phyloP scores from a whole-genome alignment of 805 yeast genomes.

The Zygotorulaspora danielsina region DNA sequence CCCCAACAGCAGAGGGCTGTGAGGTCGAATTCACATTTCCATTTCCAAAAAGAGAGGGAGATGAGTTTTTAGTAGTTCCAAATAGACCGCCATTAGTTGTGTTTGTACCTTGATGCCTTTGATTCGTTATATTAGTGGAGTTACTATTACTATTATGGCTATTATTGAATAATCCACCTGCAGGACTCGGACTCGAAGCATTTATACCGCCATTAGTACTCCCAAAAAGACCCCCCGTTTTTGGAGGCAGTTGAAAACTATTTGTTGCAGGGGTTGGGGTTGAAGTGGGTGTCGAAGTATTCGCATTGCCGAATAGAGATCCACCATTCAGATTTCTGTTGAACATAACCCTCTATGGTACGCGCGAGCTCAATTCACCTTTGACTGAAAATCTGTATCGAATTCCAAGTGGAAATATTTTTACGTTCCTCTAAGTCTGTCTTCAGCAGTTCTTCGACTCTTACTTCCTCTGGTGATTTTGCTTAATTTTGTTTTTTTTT shows the following conservation, averaged over 20 bases:
- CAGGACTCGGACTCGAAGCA: conserved; percentile 30
- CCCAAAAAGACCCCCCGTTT: conserved; percentile 26
- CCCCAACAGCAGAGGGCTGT: conserved; percentile 13
- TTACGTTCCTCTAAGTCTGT: too few relatives aligned
- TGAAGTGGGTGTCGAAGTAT: conserved; percentile 34
- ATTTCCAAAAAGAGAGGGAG: conserved; percentile 27
- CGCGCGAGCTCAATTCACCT: too few relatives aligned
- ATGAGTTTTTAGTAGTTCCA: conserved; percentile 9
- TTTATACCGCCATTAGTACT: conserved; percentile 19
- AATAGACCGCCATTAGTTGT: conserved; percentile 9
- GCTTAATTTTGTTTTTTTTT: too few relatives aligned
- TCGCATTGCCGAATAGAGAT: conserved; percentile 28
- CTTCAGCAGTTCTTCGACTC: too few relatives aligned
- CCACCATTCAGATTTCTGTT: conserved; percentile 23
- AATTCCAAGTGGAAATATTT: too few relatives aligned
- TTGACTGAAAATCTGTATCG: too few relatives aligned
- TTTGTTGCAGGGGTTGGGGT: conserved; percentile 30
- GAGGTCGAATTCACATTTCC: conserved; percentile 10
- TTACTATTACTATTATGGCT: conserved; percentile 4
- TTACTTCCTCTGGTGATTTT: too few relatives aligned
- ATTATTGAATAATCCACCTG: conserved; percentile 33
- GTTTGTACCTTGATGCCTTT: conserved; percentile 9
- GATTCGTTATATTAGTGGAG: neutral
- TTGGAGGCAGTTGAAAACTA: conserved; percentile 22
- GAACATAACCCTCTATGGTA: conserved; percentile 19